Percentiles rank a stretch among this genome's conserved stretches.
These are phyloP conservation scores for Hyaloscypha variabilis DNA, from an alignment of 495 filamentous ascomycete species.

Conservation along the genomic window DNA sequence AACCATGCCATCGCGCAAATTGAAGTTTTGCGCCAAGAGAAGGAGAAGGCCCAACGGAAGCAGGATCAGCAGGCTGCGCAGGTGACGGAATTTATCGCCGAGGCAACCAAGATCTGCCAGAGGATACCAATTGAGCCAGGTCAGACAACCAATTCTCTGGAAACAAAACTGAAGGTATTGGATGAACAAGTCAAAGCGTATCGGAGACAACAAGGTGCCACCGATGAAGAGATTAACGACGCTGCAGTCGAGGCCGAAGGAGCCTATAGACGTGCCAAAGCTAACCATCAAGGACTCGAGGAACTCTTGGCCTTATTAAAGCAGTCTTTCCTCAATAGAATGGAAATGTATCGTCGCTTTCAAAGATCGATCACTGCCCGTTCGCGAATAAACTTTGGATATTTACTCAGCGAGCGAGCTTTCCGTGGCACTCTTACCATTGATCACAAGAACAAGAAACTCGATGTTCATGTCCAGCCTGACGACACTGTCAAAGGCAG, in stretches of 20 bases:
- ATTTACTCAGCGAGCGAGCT: slow-evolving; percentile 82
- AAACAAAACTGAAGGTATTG: slow-evolving; percentile 64
- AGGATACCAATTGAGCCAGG: slow-evolving; percentile 69
- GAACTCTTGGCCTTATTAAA: slow-evolving; percentile 61
- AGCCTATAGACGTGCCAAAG: slow-evolving; percentile 45
- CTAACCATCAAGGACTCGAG: slow-evolving; percentile 51
- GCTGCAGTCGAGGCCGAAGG: slow-evolving; percentile 25
- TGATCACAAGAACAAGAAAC: slow-evolving; percentile 69
- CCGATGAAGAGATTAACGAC: slow-evolving; percentile 51
- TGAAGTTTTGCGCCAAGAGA: slow-evolving; percentile 50
- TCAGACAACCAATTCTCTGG: slow-evolving; percentile 65
- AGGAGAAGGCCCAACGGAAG: slow-evolving; percentile 46
- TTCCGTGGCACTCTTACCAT: slow-evolving; percentile 82
- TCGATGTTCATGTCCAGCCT: slow-evolving; percentile 82
- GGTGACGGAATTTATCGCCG: slow-evolving; percentile 55
- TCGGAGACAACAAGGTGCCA: slow-evolving; percentile 54
- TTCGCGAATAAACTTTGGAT: slow-evolving; percentile 83
- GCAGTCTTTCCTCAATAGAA: slow-evolving; percentile 66
- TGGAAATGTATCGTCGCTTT: slow-evolving; percentile 78
- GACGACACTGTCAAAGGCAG: slow-evolving; percentile 70
- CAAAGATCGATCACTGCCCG: slow-evolving; percentile 79
- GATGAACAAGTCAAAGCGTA: slow-evolving; percentile 50
- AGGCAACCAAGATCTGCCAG: slow-evolving; percentile 58
- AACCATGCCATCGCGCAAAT: slow-evolving; percentile 62
- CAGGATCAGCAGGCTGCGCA: slow-evolving; percentile 45